Evolutionary conservation across 495 filamentous ascomycete species (phyloP).

Genomic region (Delitschia confertaspora): DNA sequence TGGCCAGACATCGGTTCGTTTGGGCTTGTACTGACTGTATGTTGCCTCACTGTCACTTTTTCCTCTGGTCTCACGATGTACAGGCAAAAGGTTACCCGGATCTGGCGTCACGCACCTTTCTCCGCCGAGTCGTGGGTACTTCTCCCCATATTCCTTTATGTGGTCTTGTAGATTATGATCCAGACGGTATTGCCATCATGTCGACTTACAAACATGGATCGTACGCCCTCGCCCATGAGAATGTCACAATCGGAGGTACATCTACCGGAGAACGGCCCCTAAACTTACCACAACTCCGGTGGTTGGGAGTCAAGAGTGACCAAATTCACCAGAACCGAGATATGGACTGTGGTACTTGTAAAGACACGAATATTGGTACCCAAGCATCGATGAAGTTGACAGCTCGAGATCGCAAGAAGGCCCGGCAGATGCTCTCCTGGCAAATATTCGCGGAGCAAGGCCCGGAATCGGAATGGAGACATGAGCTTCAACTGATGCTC

Average conservation of each 20-base stretch:
- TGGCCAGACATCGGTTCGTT: conserved; percentile 41
- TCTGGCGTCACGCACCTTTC: conserved; percentile 65
- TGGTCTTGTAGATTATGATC: conserved; percentile 75
- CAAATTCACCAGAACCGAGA: conserved; percentile 42
- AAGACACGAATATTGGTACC: conserved; percentile 11
- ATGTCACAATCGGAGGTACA: conserved; percentile 25
- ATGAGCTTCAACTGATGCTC: conserved; percentile 77
- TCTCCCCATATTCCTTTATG: conserved; percentile 44
- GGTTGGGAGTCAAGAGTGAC: conserved; percentile 62
- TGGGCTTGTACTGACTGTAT: conserved; percentile 63
- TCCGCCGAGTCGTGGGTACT: conserved; percentile 38
- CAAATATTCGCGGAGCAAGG: conserved; percentile 42
- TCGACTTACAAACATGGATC: conserved; percentile 86
- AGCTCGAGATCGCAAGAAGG: conserved; percentile 58
- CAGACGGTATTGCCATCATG: conserved; percentile 78
- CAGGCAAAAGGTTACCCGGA: conserved; percentile 93
- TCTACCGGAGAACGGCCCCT: conserved; percentile 30
- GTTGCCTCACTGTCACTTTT: conserved; percentile 4
- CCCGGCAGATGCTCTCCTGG: conserved; percentile 53
- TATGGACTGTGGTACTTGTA: conserved; percentile 1
- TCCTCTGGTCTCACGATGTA: not conserved
- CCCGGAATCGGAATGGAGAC: conserved; percentile 46
- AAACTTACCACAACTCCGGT: conserved; percentile 50
- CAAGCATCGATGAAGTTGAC: conserved; percentile 48
- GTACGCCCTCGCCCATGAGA: conserved; percentile 60